Base-by-base conservation (phyloP, 352 stramenopile genomes). In the Phytophthora pinifolia region DNA sequence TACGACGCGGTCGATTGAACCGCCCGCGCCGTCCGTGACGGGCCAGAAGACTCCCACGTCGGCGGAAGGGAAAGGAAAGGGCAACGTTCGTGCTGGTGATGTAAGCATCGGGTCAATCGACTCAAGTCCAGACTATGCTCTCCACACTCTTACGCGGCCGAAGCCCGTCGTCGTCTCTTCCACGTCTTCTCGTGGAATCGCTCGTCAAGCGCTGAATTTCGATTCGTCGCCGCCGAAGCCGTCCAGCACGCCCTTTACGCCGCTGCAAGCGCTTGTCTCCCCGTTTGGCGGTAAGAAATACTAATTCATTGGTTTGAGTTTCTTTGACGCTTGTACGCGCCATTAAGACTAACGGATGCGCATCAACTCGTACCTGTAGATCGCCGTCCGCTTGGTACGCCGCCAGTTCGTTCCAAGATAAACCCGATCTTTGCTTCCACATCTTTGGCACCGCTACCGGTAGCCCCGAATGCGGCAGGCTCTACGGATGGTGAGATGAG, bases 131-230 rank as follows among this genome's bases (percentile, higher is more conserved):
- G 70, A 74, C n/a, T 58, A 54, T 7, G 37, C 41, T 13, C 57
- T 74, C 29, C 54, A 65, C 27, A 36, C 59, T 8, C 52, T 81
- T 10, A 74, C 67, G n/a, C 72, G 68, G 27, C 72, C 74, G 18
- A 80, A 78, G 17, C 59, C 72, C 8, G 33, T 65, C 5, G 61
- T 62, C 18, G 46, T 62, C 1, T 50, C 33, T 27, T 27, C 54
- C 3, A 55, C 50, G 15, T 31, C 46, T 5, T 51, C 62, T 8
- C 46, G 45, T 38, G 65, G 70, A 33, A 67, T 72, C 20, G 70
- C 69, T 30, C 64, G 62, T 12, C 79, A 86, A 71, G 38, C 69
- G 1, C 42, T 86, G 15, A 59, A 84, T 50, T 87, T 86, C 48
- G 72, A 68, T 6, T 59, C 60, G 9, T 76, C 74, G 3, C 64